These are phyloP conservation scores for Cicer arietinum DNA, from an alignment of 306 rosid genomes.

Conservation along the genomic window DNA sequence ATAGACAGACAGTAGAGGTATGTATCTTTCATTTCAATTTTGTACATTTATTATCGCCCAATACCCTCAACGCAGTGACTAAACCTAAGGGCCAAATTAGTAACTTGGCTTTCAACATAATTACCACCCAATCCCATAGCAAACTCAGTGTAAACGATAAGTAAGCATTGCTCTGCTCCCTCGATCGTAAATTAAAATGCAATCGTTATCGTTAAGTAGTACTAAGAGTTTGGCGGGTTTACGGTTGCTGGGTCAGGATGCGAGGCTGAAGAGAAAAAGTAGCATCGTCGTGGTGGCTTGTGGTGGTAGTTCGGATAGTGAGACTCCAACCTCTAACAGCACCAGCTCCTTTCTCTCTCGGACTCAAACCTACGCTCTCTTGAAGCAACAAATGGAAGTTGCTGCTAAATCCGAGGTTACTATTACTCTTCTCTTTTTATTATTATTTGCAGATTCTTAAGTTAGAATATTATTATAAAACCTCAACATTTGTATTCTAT, in stretches of 20 bases:
- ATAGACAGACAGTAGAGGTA: no score
- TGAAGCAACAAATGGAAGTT: constrained; percentile 88
- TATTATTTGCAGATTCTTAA: background rate
- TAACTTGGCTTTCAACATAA: background rate
- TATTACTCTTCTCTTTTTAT: background rate
- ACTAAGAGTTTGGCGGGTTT: constrained; percentile 53
- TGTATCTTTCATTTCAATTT: no score
- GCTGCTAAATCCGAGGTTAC: constrained; percentile 91
- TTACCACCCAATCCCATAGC: background rate
- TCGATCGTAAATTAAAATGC: constrained; percentile 50
- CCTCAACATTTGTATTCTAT: background rate
- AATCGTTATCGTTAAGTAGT: constrained; percentile 68
- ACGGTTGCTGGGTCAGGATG: constrained; percentile 45
- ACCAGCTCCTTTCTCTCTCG: constrained; percentile 65
- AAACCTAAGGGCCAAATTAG: constrained; percentile 15
- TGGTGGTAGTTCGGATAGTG: constrained; percentile 50
- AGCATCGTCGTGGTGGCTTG: constrained; percentile 59
- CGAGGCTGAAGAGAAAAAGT: constrained; percentile 37
- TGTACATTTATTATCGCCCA: no score
- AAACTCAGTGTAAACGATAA: background rate
- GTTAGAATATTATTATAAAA: background rate
- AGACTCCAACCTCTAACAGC: constrained; percentile 43
- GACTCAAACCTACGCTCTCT: constrained; percentile 75
- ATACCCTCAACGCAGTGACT: constrained; percentile 10
- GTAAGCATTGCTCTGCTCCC: no score